Base-by-base conservation (phyloP, 139 green algal species). In the Eudorina sp. region DNA sequence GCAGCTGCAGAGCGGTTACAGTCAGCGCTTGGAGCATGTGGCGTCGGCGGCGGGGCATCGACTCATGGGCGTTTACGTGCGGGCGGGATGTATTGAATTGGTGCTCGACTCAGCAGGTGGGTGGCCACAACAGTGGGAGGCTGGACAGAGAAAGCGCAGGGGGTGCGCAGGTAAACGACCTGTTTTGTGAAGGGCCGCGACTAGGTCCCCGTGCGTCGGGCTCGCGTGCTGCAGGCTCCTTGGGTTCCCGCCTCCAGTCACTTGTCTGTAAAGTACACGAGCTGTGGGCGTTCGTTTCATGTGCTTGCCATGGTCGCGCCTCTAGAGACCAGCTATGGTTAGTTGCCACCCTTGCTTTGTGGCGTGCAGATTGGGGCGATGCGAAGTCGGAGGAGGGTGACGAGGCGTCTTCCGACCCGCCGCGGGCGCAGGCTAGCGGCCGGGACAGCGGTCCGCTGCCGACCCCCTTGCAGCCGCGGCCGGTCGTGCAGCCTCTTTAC, bases 51-150 rank as follows among this genome's bases (percentile, higher is more conserved):
- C 1, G 4, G 79, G 79, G 14, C 58, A 76, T 43, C 60, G 21
- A 60, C 60, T 86, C 41, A 34, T 86, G 58, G 79, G 79, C 21
- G 79, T 76, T 29, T 86, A 86, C 79, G 79, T 86, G 58, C 41
- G 79, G 41, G 9, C 79, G 4, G 79, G 79, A 7, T 86, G 79
- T 60, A 86, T 86, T 3, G 78, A 85, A 41, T 38, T 85, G 23
- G 78, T 85, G 53, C 55, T 85, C 38, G 78, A 85, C 78, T 55
- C 78, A 11, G 40, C 78, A 38, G 78, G 78, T 85, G 78, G 31
- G 62, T 72, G 16, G 62, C 2, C 2, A 21, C 58, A n/a, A n/a
- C n/a, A n/a, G n/a, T n/a, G n/a, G n/a, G n/a, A n/a, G n/a, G n/a
- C n/a, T n/a, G n/a, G n/a, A n/a, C n/a, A n/a, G n/a, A n/a, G n/a